phyloP scores from a whole-genome alignment of 768 basidiomycete species.

The Boletus vermiculosoides region DNA sequence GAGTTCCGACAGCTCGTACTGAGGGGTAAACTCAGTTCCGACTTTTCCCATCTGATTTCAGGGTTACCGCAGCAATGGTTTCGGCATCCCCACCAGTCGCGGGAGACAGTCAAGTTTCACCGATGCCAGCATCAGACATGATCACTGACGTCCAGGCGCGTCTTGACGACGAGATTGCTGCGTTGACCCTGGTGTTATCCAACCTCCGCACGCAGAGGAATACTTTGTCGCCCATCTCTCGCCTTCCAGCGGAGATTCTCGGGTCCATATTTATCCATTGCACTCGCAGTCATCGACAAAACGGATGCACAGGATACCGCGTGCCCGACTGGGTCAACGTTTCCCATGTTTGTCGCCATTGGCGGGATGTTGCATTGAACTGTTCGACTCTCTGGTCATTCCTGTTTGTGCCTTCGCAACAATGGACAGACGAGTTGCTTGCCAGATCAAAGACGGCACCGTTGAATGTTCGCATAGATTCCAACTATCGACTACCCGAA shows the following conservation, averaged over 20 bases:
- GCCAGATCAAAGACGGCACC: slow-evolving; percentile 43
- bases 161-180: slow-evolving; percentile 21
- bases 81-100: neutral
- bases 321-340: slow-evolving; percentile 24
- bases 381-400: slow-evolving; percentile 43
- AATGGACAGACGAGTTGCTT: slow-evolving; percentile 44
- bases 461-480: slow-evolving; percentile 24
- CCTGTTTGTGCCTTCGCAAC: slow-evolving; percentile 33
- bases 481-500: no score
- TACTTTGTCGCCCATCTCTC: slow-evolving; percentile 14
- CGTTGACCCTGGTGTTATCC: slow-evolving; percentile 12
- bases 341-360: slow-evolving; percentile 33
- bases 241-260: slow-evolving; percentile 25
- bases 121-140: neutral
- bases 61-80: neutral
- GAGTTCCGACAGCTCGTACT: neutral
- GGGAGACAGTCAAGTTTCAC: neutral
- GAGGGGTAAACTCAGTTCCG: neutral
- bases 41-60: neutral
- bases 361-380: slow-evolving; percentile 43
- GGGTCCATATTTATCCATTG: slow-evolving; percentile 21
- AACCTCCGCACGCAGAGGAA: slow-evolving; percentile 19
- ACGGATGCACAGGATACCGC: neutral
- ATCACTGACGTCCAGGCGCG: neutral
- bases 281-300: neutral